These are phyloP conservation scores for Beauveria pseudobassiana DNA, from an alignment of 2,329 filamentous ascomycete genomes.

Conservation along the genomic window DNA sequence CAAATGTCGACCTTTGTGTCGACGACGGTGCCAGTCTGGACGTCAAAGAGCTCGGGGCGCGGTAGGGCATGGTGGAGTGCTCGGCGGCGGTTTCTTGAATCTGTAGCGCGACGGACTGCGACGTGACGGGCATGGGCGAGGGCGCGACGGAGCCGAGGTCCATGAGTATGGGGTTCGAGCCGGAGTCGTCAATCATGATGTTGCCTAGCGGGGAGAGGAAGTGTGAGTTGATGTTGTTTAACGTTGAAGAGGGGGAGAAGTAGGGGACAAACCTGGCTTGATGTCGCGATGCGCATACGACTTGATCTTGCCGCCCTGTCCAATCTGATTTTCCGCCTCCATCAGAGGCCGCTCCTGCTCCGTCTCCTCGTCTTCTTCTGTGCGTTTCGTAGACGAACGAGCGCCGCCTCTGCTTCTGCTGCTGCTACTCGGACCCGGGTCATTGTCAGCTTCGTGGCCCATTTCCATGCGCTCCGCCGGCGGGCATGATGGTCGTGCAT, in stretches of 20 bases:
- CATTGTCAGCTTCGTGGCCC: conserved; percentile 35
- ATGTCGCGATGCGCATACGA: conserved; percentile 95
- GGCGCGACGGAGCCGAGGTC: conserved; percentile 88
- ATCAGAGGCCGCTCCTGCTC: conserved; percentile 78
- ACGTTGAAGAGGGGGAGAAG: not conserved
- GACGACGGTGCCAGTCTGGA: conserved; percentile 84
- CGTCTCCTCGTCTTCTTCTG: conserved; percentile 61
- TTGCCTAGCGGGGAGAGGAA: conserved; percentile 50
- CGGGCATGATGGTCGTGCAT: conserved; percentile 77
- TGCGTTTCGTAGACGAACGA: conserved; percentile 21
- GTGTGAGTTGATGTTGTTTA: not conserved
- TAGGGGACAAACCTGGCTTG: conserved; percentile 70
- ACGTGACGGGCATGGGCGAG: conserved; percentile 82
- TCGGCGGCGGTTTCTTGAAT: conserved; percentile 93
- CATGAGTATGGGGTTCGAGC: conserved; percentile 87
- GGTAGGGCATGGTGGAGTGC: conserved; percentile 97
- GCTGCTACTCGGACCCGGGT: conserved; percentile 30
- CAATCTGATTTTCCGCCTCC: conserved; percentile 62
- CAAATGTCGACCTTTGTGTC: conserved; percentile 98
- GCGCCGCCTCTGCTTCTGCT: conserved; percentile 10
- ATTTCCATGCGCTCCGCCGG: conserved; percentile 45
- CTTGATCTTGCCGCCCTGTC: conserved; percentile 59
- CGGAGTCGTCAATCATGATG: conserved; percentile 96
- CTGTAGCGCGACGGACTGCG: conserved; percentile 79
- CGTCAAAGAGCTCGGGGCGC: conserved; percentile 94